phyloP scores from a whole-genome alignment of 768 basidiomycete genomes.

The Podaxis carcinomalis region DNA sequence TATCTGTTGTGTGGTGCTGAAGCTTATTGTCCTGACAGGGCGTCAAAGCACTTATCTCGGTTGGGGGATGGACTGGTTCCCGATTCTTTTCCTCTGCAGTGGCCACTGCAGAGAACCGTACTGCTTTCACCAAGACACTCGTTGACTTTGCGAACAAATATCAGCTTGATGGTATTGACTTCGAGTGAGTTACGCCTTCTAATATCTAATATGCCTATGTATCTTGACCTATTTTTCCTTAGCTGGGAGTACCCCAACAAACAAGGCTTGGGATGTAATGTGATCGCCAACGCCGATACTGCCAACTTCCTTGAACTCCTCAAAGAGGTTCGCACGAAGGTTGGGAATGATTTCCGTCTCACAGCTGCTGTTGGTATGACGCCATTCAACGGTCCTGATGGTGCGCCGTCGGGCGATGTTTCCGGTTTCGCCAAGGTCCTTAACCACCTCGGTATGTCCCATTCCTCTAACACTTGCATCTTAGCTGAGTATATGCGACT shows the following conservation, averaged over 20 bases:
- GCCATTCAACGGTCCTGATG: constrained; percentile 45
- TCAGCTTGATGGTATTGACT: constrained; percentile 55
- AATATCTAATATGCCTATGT: not conserved
- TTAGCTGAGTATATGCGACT: not conserved
- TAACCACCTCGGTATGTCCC: constrained; percentile 36
- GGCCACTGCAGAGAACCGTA: constrained; percentile 50
- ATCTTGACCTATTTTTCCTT: not conserved
- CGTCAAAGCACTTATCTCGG: constrained; percentile 51
- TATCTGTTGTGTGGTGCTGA: not conserved
- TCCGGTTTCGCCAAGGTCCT: constrained; percentile 68
- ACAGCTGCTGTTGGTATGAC: constrained; percentile 39
- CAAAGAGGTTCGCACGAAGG: constrained; percentile 55
- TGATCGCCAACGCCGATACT: constrained; percentile 54
- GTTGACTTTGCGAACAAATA: constrained; percentile 44
- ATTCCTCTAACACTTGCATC: not conserved
- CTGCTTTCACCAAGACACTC: constrained; percentile 61
- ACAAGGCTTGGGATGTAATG: constrained; percentile 70
- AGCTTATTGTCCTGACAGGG: constrained; percentile 28
- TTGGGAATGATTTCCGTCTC: constrained; percentile 53
- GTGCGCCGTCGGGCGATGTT: constrained; percentile 63
- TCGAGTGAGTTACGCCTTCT: constrained; percentile 32
- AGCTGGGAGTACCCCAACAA: constrained; percentile 83
- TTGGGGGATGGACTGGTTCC: constrained; percentile 73
- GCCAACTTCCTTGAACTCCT: constrained; percentile 81
- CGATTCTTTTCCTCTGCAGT: constrained; percentile 60